Evolutionary conservation across 2,329 filamentous ascomycete genomes (phyloP), one percentile per base, ranked within the genome.

Genomic region (Passalora sequoiae): DNA sequence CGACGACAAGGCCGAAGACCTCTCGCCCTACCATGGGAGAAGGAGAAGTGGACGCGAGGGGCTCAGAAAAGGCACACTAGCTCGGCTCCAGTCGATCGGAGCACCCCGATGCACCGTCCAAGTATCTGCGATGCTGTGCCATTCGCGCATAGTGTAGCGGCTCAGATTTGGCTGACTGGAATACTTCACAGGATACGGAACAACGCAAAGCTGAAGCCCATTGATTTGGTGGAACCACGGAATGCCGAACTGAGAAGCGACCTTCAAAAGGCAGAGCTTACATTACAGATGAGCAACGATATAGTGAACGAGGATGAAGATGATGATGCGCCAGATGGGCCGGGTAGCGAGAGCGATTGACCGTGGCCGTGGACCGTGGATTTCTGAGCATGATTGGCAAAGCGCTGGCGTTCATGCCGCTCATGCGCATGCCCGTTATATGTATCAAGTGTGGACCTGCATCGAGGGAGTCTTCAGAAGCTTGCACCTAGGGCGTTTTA

Each of bases 241-340:
- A 87, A 89, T 66, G 60, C 61, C 17, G 75, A 73, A 40, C 69
- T 89, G 41, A 71, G 75, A 51, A 72, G 75, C 32, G 67, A 84
- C 45, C 76, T 91, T 59, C 74, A 81, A 65, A 79, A 80, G 67
- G 83, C 84, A 50, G 83, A 89, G 69, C 84, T 86, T 59, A 72
- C 78, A 5, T 65, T 74, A 52, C 64, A 62, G 49, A 67, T 66
- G 15, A 69, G 66, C 3, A 67, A 65, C 6, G 72, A 76, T 60
- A 65, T 73, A 15, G 69, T 75, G n/a, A 56, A 64, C 29, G 70
- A 72, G 35, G 71, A 74, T 27, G 63, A 66, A 5, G 69, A 72
- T 24, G 63, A 67, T 30, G 70, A 60, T 21, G 56, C 58, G 7
- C 50, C 43, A 4, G 50, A 60, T 42, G 68, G 66, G 17, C 65